phyloP scores from a whole-genome alignment of 257 asterid species.

The Solanum pennellii region DNA sequence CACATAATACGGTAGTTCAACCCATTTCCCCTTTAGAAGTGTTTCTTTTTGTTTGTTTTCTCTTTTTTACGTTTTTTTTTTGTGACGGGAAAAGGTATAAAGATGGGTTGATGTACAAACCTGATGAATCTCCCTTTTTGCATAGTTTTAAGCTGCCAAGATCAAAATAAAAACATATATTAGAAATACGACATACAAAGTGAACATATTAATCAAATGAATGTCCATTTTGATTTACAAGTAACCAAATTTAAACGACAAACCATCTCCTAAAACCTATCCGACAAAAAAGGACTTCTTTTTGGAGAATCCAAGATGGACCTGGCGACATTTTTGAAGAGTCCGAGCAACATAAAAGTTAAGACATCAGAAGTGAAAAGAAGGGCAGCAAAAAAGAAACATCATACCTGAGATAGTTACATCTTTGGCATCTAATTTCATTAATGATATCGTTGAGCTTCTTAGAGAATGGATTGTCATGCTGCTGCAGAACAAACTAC shows the following conservation, averaged over 20 bases:
- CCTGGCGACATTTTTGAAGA: neutral
- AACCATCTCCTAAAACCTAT: neutral
- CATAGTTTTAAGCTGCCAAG: constrained; percentile 72
- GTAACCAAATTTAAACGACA: neutral
- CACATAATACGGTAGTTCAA: neutral
- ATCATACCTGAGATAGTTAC: constrained; percentile 79
- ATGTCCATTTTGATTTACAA: neutral
- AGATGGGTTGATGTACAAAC: constrained; percentile 28
- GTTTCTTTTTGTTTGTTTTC: neutral
- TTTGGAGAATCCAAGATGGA: neutral
- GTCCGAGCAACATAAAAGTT: neutral
- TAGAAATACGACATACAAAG: neutral
- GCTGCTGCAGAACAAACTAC: constrained; percentile 78
- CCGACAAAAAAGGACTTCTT: neutral
- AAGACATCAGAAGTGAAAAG: neutral
- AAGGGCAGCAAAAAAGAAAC: neutral
- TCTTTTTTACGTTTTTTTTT: neutral
- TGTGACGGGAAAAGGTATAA: neutral
- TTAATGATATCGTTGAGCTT: constrained; percentile 72
- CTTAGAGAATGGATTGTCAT: constrained; percentile 73
- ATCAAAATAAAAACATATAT: neutral
- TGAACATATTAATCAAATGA: neutral
- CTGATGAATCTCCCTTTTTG: constrained; percentile 87
- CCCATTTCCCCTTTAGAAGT: neutral
- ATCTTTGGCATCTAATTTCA: constrained; percentile 85